Evolutionary conservation across 1,139 yeast species (phyloP).

Genomic region (Candida labiduridarum): DNA sequence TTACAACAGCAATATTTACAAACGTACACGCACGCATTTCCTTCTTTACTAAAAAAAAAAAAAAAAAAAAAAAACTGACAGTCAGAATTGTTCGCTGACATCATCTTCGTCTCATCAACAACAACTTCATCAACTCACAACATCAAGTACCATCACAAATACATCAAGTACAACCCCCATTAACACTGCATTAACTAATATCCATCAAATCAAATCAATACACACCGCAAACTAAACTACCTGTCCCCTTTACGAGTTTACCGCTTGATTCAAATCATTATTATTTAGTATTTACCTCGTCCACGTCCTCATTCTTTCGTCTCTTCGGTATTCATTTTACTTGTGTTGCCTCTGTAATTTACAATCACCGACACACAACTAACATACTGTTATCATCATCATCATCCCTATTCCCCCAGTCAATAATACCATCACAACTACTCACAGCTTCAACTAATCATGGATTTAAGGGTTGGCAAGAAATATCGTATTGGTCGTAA

Average conservation of each 20-base stretch:
- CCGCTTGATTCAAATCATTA: not conserved
- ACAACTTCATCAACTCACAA: not conserved
- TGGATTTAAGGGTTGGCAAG: slow-evolving; percentile 91
- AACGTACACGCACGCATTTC: no score
- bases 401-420: no score
- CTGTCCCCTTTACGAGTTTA: no score
- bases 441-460: slow-evolving; percentile 14
- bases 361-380: no score
- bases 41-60: not conserved
- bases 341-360: no score
- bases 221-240: no score
- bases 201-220: not conserved
- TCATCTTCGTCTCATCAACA: slow-evolving; percentile 2
- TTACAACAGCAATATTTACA: not conserved
- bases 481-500: slow-evolving; percentile 94
- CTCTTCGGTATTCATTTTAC: no score
- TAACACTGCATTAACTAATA: not conserved
- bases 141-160: not conserved
- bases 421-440: no score
- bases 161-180: not conserved
- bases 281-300: no score
- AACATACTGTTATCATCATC: no score
- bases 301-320: no score
- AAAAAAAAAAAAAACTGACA: not conserved
- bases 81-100: not conserved